Evolutionary conservation across 78 protist species (phyloP).

Genomic region (Protostelium mycophagum): DNA sequence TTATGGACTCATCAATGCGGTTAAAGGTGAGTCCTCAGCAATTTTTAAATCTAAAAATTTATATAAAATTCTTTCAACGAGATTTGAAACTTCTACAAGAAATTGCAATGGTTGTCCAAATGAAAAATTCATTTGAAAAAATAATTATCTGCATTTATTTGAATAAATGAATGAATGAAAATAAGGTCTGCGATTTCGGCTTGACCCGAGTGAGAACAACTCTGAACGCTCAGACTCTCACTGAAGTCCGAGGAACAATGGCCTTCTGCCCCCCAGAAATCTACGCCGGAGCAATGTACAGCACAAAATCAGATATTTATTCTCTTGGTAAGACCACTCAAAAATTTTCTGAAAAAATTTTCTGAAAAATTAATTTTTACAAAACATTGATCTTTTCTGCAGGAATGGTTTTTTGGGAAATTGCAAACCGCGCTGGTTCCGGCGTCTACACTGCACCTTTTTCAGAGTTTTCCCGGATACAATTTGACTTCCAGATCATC

Average conservation of each 20-base stretch:
- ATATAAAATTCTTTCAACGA: background rate
- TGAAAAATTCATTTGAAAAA: too few species aligned
- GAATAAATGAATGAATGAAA: too few species aligned
- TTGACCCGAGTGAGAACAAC: slow-evolving; percentile 49
- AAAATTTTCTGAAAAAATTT: too few species aligned
- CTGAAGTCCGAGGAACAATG: slow-evolving; percentile 57
- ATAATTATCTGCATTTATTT: too few species aligned
- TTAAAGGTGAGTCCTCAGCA: background rate
- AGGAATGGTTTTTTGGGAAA: background rate
- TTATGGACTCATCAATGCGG: background rate
- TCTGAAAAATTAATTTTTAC: too few species aligned
- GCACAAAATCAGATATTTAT: slow-evolving; percentile 55
- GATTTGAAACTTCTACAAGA: background rate
- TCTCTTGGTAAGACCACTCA: slow-evolving; percentile 43
- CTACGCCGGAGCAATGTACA: slow-evolving; percentile 41
- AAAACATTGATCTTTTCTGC: background rate
- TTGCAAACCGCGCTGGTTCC: background rate
- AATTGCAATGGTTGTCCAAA: too few species aligned
- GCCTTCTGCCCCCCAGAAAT: slow-evolving; percentile 66
- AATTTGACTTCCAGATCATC: background rate
- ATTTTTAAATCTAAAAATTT: background rate
- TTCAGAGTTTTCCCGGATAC: background rate
- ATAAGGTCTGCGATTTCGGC: slow-evolving; percentile 75
- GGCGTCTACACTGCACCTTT: background rate
- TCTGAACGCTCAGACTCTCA: slow-evolving; percentile 46